Percentiles rank a stretch among this genome's conserved stretches.
Evolutionary conservation across 768 basidiomycete genomes (phyloP).

Genomic region (Russula abietina): DNA sequence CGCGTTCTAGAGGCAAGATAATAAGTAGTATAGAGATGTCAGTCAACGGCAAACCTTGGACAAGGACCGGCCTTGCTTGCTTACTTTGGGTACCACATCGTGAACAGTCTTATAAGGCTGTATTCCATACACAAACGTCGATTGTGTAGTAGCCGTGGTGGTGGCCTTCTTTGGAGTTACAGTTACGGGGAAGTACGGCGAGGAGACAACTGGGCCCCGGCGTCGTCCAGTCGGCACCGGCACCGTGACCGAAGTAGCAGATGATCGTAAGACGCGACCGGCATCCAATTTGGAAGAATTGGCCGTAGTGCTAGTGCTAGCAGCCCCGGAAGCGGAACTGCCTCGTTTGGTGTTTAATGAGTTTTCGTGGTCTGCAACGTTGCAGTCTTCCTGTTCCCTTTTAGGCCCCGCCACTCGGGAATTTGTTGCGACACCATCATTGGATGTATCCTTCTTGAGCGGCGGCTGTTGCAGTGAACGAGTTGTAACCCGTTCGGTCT

Average conservation of each 20-base stretch:
- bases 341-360: not conserved
- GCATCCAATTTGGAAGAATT: not conserved
- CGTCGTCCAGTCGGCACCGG: too few species aligned
- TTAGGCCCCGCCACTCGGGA: not conserved
- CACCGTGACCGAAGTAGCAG: not conserved
- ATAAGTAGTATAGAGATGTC: not conserved
- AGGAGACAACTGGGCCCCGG: not conserved
- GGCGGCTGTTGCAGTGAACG: too few species aligned
- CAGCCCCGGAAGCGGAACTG: not conserved
- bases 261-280: not conserved
- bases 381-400: not conserved
- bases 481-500: not conserved
- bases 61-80: too few species aligned
- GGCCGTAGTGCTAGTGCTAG: not conserved
- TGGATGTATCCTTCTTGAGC: not conserved
- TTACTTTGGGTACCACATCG: conserved; percentile 15
- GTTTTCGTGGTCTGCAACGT: not conserved
- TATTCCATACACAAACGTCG: conserved; percentile 35
- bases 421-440: not conserved
- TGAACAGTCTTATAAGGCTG: conserved; percentile 49
- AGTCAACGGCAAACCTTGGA: not conserved
- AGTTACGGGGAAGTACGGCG: not conserved
- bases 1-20: not conserved
- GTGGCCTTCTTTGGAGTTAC: not conserved
- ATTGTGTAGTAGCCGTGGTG: not conserved